phyloP scores from a whole-genome alignment of 2,329 filamentous ascomycete species.

The Aspergillus thermomutatus region DNA sequence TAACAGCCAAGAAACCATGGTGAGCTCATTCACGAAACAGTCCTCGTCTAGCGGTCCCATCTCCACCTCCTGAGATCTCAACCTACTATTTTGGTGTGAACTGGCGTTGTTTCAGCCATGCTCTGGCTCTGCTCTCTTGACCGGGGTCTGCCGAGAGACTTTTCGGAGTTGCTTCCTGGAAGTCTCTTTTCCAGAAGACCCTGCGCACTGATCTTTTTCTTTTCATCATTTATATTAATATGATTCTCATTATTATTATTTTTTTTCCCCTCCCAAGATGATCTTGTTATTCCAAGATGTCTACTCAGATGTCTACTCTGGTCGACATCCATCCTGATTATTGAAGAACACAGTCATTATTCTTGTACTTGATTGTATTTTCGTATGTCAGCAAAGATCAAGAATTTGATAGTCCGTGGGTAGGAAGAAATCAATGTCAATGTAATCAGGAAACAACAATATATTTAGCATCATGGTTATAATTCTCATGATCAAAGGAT shows the following conservation, averaged over 20 bases:
- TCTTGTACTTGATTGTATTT: too few species aligned
- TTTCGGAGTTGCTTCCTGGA: conserved; percentile 24
- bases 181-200: conserved; percentile 16
- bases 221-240: conserved; percentile 4
- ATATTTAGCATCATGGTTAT: not conserved
- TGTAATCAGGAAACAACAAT: not conserved
- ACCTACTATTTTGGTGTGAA: conserved; percentile 11
- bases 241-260: conserved; percentile 11
- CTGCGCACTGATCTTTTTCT: conserved; percentile 14
- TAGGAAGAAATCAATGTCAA: not conserved
- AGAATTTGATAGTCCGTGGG: too few species aligned
- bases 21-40: conserved; percentile 26
- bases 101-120: conserved; percentile 19
- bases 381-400: too few species aligned
- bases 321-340: not conserved
- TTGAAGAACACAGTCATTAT: not conserved
- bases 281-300: not conserved
- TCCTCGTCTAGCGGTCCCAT: not conserved
- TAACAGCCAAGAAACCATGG: not conserved
- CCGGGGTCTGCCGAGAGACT: conserved; percentile 23
- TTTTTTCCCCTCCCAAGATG: conserved; percentile 1
- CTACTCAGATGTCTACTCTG: not conserved
- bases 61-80: conserved; percentile 12
- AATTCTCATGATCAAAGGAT: not conserved
- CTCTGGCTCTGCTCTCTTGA: conserved; percentile 12